Base-by-base conservation (phyloP, 2,329 filamentous ascomycete genomes). In the Botrytis pseudocinerea region DNA sequence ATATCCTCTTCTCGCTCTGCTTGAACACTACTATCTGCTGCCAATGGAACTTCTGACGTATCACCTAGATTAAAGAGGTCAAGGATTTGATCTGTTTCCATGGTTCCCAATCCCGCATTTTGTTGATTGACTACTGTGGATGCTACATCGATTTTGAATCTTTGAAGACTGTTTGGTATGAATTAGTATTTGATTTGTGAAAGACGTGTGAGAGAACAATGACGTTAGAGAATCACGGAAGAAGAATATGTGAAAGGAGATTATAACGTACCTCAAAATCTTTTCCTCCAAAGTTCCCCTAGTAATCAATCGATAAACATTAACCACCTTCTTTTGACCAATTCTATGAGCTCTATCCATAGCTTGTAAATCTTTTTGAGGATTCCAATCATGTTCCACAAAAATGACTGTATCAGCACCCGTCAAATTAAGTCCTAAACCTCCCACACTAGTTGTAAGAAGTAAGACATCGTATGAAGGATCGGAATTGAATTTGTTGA, bases 321-420 rank as follows among this genome's bases (percentile, higher is more conserved):
- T 99, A 78, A 99, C 96, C 54, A 98, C 96, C 88, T 98, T 99
- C 90, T 99, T 99, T 85, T 99, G 96, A 2, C 96, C 96, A 79
- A 99, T 98, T 78, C 96, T 91, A 86, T 99, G 96, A 14, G 96
- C 96, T 74, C 96, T 94, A 81, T 99, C 96, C 96, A 99, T 99
- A 77, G 96, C 96, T 81, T 99, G 96, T 77, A 99, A 89, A 83
- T 99, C 96, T 83, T 97, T 97, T 82, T 99, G 96, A 46, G 96
- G 96, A 81, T 99, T 99, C 96, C 96, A 99, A 83, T 99, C 96
- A 83, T 99, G 97, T 83, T 99, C 96, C 44, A 99, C 97, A 80
- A 99, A 99, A 78, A 99, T 99, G 82, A 99, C 96, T 0, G 96
- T 99, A 83, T 99, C 96, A 5, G 96, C 96, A 77, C 96, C 96